Base-by-base conservation (phyloP, 2,329 filamentous ascomycete species). In the Diplodia corticola region DNA sequence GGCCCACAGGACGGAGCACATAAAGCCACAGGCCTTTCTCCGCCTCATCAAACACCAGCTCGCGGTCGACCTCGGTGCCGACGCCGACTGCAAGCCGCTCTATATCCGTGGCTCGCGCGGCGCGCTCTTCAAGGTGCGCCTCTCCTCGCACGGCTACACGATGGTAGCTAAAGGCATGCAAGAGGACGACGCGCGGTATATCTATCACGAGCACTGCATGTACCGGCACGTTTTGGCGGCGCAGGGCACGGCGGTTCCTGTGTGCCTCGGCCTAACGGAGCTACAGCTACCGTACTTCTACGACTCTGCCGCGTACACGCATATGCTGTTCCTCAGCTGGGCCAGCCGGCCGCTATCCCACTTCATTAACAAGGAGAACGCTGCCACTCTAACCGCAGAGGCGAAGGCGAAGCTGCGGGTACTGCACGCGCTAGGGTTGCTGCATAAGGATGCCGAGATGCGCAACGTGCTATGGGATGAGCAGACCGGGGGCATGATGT, bases 151-250 rank as follows among this genome's bases (percentile, higher is more conserved):
- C 68, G 76, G 79, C 67, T 83, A 83, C 71, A 81, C 76, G 1
- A 78, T 83, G 53, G 71, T 79, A 30, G 71, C 75, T 59, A 84
- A 84, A 69, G 77, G 77, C 24, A 82, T 70, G n/a, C 59, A 69
- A 17, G 35, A 64, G 40, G 51, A 71, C 63, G 72, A 73, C 49
- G 63, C 69, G 20, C 26, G 66, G 59, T 65, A 67, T 49, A 65
- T 73, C 1, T 6, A 65, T 54, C 50, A 63, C 33, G 71, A 74
- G 65, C 68, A 68, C 48, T 35, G 64, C 44, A 53, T 74, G 54
- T 73, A 74, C 59, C 22, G 69, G 7, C 60, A 48, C 28, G 71
- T 72, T 37, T 51, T 61, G 48, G 59, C 69, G 1, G 67, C 71
- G 40, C 69, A 74, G 63, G 71, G 73, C 33, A 69, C 50, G 3